Evolutionary conservation across 2,329 filamentous ascomycete genomes (phyloP).

Genomic region (Fusarium concolor): DNA sequence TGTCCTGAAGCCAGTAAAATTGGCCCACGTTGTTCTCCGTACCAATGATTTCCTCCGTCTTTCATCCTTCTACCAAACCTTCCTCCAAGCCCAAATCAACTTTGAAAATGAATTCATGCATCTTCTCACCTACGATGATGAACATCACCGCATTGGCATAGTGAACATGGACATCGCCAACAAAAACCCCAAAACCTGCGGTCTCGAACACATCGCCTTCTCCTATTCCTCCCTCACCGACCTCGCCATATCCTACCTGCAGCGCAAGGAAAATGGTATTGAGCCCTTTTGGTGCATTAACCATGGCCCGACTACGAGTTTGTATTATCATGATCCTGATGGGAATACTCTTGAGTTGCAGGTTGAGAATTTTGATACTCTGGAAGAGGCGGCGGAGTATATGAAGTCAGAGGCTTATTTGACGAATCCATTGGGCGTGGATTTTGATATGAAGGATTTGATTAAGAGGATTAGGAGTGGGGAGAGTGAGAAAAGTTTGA

Average conservation of each 20-base stretch:
- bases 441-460: not conserved
- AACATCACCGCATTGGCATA: not conserved
- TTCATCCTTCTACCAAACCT: not conserved
- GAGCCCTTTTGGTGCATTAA: constrained; percentile 1
- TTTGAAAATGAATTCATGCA: constrained; percentile 4
- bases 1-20: not conserved
- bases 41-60: not conserved
- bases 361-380: not conserved
- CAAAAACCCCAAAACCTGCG: not conserved
- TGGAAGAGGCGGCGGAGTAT: not conserved
- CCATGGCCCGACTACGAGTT: not conserved
- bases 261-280: not conserved
- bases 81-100: not conserved
- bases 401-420: not conserved
- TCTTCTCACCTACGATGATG: not conserved
- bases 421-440: not conserved
- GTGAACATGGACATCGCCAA: not conserved
- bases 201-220: not conserved
- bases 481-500: not conserved
- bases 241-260: not conserved
- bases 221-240: not conserved
- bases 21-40: constrained; percentile 1
- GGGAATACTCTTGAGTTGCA: not conserved
- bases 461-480: not conserved
- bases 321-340: constrained; percentile 2